A percentile compares a stretch with the other conserved stretches of the same genome.
Conservation (phyloP, 1,284 basidiomycete genomes). For the Cutaneotrichosporon sp. region DNA sequence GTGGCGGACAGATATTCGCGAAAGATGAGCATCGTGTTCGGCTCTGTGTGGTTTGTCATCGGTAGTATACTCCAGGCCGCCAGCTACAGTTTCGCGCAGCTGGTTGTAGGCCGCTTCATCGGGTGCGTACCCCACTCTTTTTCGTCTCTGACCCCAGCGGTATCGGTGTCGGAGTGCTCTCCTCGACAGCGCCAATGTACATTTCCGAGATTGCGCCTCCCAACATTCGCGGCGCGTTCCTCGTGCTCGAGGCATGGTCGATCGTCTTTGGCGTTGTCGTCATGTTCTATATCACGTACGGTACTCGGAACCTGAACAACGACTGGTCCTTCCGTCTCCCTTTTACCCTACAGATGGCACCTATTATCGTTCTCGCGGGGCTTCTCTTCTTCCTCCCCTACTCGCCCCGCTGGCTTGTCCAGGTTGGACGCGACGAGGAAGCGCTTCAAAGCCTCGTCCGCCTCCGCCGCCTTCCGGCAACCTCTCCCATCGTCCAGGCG, state of each 20-base stretch:
- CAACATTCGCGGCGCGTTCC: conserved; percentile 67
- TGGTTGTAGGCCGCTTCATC: conserved; percentile 39
- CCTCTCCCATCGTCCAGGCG: conserved; percentile 40
- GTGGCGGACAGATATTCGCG: conserved; percentile 37
- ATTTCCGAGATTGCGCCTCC: conserved; percentile 45
- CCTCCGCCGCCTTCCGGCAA: conserved; percentile 39
- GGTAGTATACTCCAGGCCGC: conserved; percentile 36
- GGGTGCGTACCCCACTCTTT: conserved; percentile 4
- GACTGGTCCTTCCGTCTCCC: conserved; percentile 39
- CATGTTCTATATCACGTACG: conserved; percentile 29
- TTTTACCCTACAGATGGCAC: conserved; percentile 40
- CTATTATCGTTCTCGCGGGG: conserved; percentile 35
- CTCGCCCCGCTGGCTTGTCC: conserved; percentile 64
- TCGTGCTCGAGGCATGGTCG: conserved; percentile 70
- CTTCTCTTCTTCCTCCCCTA: conserved; percentile 54
- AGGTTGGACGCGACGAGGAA: conserved; percentile 44
- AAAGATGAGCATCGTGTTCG: conserved; percentile 32
- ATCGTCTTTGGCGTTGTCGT: conserved; percentile 61
- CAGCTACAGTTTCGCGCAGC: conserved; percentile 25
- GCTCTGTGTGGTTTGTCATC: conserved; percentile 34
- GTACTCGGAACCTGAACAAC: conserved; percentile 23
- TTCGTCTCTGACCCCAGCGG: conserved; percentile 4
- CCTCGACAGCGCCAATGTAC: conserved; percentile 49
- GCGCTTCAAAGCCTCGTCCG: conserved; percentile 33
- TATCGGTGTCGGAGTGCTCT: conserved; percentile 43